Conservation (phyloP, 176 grass and related monocot genomes). For the Dendrocalamus sinicus region DNA sequence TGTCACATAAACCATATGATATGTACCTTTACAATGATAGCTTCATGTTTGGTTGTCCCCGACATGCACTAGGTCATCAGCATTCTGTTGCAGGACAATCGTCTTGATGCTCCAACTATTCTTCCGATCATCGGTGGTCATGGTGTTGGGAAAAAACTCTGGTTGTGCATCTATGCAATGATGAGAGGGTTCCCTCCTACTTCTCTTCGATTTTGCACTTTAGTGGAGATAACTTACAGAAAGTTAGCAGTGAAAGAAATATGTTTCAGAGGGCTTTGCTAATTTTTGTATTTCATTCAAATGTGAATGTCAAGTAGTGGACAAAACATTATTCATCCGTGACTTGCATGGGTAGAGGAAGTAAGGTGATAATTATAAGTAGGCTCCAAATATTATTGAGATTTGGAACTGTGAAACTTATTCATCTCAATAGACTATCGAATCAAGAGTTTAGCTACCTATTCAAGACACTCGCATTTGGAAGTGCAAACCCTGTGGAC, state of each 20-base stretch:
- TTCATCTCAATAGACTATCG: background rate
- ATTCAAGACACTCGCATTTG: slow-evolving; percentile 17
- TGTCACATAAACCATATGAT: no score
- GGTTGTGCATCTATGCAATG: background rate
- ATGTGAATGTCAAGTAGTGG: background rate
- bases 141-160: background rate
- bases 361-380: slow-evolving; percentile 15
- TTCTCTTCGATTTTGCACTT: background rate
- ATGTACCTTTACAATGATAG: background rate
- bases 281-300: background rate
- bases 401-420: background rate
- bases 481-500: background rate
- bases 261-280: no score
- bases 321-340: background rate
- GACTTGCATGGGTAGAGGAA: background rate
- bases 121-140: background rate
- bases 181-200: background rate
- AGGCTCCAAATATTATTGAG: background rate
- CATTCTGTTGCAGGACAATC: background rate
- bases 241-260: no score
- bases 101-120: slow-evolving; percentile 25
- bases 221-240: no score
- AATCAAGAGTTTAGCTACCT: slow-evolving; percentile 6
- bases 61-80: background rate
- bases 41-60: background rate